Conservation (phyloP, 2,329 filamentous ascomycete genomes). For the Neonectria coccinea region DNA sequence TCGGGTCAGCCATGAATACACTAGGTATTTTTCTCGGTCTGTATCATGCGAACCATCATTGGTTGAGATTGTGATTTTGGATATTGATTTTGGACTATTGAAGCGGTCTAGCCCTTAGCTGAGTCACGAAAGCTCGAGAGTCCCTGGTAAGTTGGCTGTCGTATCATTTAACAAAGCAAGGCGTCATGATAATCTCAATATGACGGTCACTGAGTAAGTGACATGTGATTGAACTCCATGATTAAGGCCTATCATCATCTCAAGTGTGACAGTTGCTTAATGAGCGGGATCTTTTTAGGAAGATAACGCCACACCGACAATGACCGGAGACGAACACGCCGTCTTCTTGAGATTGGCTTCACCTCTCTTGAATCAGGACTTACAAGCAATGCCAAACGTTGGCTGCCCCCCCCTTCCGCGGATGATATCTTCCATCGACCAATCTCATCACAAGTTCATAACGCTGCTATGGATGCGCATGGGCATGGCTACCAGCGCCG, state of each 20-base stretch:
- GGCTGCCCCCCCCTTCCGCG: not conserved
- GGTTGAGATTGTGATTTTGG: too few relatives aligned
- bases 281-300: not conserved
- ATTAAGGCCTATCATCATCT: not conserved
- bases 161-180: not conserved
- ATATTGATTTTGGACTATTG: not conserved
- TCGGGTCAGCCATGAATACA: not conserved
- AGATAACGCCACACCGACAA: not conserved
- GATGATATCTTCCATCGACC: conserved; percentile 14
- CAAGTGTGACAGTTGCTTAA: not conserved
- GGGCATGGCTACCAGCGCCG: conserved; percentile 14
- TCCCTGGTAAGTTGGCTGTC: not conserved
- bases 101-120: not conserved
- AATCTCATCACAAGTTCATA: conserved; percentile 2
- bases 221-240: not conserved
- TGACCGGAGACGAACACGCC: not conserved
- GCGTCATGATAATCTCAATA: not conserved
- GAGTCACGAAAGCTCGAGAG: not conserved
- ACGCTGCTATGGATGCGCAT: conserved; percentile 1
- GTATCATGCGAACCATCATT: not conserved
- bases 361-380: not conserved
- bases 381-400: not conserved
- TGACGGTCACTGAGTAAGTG: not conserved
- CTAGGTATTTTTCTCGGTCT: not conserved
- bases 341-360: not conserved